Percentiles rank a stretch among this genome's conserved stretches.
phyloP scores from a whole-genome alignment of 2,329 filamentous ascomycete genomes.

The Botryotinia narcissicola region DNA sequence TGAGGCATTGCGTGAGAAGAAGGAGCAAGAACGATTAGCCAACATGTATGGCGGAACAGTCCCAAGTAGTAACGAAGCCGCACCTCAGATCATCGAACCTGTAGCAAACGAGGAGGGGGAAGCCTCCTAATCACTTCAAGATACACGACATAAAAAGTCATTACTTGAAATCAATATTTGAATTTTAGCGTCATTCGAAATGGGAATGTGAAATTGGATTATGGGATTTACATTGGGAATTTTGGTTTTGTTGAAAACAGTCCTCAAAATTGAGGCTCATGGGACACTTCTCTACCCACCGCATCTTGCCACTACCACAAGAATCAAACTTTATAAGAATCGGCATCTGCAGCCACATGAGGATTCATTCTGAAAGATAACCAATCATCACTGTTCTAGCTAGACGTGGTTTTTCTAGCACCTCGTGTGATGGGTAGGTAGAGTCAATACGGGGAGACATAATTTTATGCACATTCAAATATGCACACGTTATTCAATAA shows the following conservation, averaged over 20 bases:
- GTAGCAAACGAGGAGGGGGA: constrained; percentile 24
- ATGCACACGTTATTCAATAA: neutral
- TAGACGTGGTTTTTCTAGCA: neutral
- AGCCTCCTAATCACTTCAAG: constrained; percentile 26
- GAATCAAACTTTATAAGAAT: neutral
- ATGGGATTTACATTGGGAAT: neutral
- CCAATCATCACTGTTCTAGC: neutral
- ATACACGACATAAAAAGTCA: constrained; percentile 11
- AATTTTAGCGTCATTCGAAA: constrained; percentile 31
- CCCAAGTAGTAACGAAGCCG: constrained; percentile 26
- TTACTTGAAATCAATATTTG: constrained; percentile 19
- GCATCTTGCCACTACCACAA: neutral
- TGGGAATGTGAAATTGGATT: constrained; percentile 19
- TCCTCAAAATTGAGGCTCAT: neutral
- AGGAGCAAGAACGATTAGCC: constrained; percentile 69
- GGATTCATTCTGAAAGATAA: neutral
- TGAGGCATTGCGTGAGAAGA: constrained; percentile 67
- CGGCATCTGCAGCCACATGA: neutral
- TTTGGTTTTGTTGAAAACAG: neutral
- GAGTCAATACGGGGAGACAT: neutral
- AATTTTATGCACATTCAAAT: neutral
- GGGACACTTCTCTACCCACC: neutral
- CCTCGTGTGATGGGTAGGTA: neutral
- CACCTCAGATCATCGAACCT: constrained; percentile 22
- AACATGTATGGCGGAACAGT: constrained; percentile 25